Evolutionary conservation across 2,329 filamentous ascomycete species (phyloP), one percentile per base, ranked within the genome.

Genomic region (Ophiostoma novo-ulmi): DNA sequence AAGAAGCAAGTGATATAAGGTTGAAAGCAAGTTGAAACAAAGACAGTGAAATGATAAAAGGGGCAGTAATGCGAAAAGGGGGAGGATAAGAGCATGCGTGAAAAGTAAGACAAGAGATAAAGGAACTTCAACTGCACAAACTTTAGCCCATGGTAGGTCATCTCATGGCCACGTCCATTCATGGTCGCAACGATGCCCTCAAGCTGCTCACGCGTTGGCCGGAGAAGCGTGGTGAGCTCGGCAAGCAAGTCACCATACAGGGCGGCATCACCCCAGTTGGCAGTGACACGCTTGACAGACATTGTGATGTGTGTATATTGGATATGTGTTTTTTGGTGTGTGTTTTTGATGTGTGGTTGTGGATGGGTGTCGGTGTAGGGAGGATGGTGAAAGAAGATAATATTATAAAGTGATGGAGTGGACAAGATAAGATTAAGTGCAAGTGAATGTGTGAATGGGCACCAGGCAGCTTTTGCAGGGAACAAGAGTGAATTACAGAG

Each of bases 171-270:
- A 36, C 75, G 76, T 1, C 38, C 35, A 10, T 73, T 73, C 64
- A 80, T 73, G 0, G 72, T 70, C 6, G 70, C 71, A 7, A 77
- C 71, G 38, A 80, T 72, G 0, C 52, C 68, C 1, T 72, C 72
- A 68, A 78, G 80, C 13, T 81, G 77, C 0, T 75, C 75, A 0
- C 73, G 55, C 2, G 73, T 76, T 2, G 81, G 78, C 52, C 77
- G 79, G 70, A 81, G 73, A 7, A 79, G 76, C 36, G 79, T 77
- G n/a, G 81, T 75, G 35, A 85, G 71, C 38, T 79, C 79, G 7
- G 80, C 70, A 48, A 85, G 78, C 61, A 85, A 80, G 58, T 82
- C 81, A 71, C 82, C 76, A 65, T 85, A 82, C 4, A 63, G 3
- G 26, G 13, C 58, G 8, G 58, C 26, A 17, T 17, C 22, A 5